Conservation (phyloP, 2,329 filamentous ascomycete genomes). For the Elsinoe perseae region DNA sequence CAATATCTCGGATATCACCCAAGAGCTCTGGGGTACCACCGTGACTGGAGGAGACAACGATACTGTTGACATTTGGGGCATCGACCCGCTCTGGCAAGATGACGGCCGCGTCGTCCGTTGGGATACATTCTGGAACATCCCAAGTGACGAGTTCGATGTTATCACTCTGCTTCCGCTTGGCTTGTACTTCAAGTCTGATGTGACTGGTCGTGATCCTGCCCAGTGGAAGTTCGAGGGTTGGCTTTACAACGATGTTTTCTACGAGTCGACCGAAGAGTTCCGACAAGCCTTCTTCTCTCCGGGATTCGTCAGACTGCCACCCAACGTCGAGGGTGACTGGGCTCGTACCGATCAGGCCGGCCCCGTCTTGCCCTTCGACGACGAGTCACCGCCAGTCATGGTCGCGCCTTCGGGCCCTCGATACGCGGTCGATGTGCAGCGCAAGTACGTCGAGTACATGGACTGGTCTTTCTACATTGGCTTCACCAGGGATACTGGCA, state of each 20-base stretch:
- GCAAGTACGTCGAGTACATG: slow-evolving; percentile 46
- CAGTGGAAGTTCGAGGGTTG: slow-evolving; percentile 47
- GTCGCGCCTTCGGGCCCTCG: slow-evolving; percentile 38
- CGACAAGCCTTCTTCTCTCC: slow-evolving; percentile 37
- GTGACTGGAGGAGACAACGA: slow-evolving; percentile 36
- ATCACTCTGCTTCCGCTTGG: slow-evolving; percentile 41
- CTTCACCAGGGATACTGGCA: slow-evolving; percentile 42
- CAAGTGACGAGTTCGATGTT: slow-evolving; percentile 36
- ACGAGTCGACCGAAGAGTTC: slow-evolving; percentile 41
- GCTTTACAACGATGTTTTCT: slow-evolving; percentile 50
- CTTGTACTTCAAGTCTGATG: slow-evolving; percentile 37
- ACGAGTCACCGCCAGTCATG: slow-evolving; percentile 46
- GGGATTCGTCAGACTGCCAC: slow-evolving; percentile 41
- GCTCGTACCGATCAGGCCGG: slow-evolving; percentile 38
- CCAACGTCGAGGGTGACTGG: slow-evolving; percentile 45
- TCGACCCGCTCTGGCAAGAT: slow-evolving; percentile 40
- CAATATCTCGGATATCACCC: slow-evolving; percentile 34
- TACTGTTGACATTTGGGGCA: slow-evolving; percentile 34
- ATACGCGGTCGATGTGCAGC: slow-evolving; percentile 36
- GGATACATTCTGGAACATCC: slow-evolving; percentile 39
- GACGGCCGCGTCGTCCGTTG: slow-evolving; percentile 39
- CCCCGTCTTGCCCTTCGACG: slow-evolving; percentile 38
- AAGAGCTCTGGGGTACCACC: slow-evolving; percentile 39
- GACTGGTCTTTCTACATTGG: slow-evolving; percentile 47
- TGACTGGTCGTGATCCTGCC: slow-evolving; percentile 45